phyloP scores from a whole-genome alignment of 177 flowering plant genomes.

The Vitis hybrid region DNA sequence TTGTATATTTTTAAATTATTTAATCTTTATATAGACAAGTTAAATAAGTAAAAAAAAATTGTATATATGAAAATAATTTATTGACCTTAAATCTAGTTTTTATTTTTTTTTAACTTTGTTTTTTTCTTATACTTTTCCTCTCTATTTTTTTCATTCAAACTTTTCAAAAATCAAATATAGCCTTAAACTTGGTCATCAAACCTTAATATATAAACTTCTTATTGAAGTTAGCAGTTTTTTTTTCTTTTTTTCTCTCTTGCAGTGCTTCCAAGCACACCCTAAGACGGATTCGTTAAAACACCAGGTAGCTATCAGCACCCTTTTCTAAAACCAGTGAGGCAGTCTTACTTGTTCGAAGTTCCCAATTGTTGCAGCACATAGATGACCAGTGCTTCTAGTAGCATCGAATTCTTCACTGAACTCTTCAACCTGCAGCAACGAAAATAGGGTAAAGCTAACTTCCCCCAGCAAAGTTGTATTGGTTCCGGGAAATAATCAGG shows the following conservation, averaged over 20 bases:
- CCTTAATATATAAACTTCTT: background rate
- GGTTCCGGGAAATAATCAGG: background rate
- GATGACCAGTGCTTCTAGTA: slow-evolving; percentile 85
- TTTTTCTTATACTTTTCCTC: too few relatives aligned
- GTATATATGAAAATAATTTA: too few relatives aligned
- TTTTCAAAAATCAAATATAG: too few relatives aligned
- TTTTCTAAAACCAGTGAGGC: background rate
- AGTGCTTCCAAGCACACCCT: background rate
- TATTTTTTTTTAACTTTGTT: too few relatives aligned
- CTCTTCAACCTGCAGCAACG: slow-evolving; percentile 54
- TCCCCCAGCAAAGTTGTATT: background rate
- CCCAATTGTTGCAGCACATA: slow-evolving; percentile 77
- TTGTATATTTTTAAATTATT: too few relatives aligned
- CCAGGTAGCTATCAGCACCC: background rate
- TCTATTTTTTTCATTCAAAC: too few relatives aligned
- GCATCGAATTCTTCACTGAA: slow-evolving; percentile 76
- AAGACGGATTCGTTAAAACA: background rate
- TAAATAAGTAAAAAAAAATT: too few relatives aligned
- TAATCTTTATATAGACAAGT: too few relatives aligned
- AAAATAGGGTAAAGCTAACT: slow-evolving; percentile 2
- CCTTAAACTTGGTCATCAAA: background rate
- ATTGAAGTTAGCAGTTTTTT: background rate
- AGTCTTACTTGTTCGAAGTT: slow-evolving; percentile 78
- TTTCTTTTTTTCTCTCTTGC: background rate
- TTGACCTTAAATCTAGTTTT: too few relatives aligned